These are phyloP conservation scores for Aegilops speltoides DNA, from an alignment of 176 grass and related monocot species.

Conservation along the genomic window DNA sequence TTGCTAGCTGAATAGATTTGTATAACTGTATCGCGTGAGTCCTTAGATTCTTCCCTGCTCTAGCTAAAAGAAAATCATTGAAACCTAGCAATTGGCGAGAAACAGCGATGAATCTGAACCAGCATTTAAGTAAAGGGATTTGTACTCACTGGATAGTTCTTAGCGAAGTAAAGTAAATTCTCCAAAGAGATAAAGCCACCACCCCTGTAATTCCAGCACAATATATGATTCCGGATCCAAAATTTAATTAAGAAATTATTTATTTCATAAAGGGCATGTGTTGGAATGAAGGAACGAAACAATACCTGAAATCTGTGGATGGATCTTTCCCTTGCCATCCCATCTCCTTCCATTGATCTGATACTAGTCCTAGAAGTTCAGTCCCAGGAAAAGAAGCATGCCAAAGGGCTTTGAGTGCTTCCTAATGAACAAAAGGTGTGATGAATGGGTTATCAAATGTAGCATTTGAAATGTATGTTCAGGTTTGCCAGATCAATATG, in stretches of 20 bases:
- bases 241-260: constrained; percentile 13
- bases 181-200: constrained; percentile 90
- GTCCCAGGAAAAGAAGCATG: constrained; percentile 63
- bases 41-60: neutral
- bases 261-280: neutral
- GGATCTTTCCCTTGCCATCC: constrained; percentile 91
- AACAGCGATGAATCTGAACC: neutral
- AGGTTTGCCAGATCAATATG: neutral
- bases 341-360: constrained; percentile 90
- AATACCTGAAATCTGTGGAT: constrained; percentile 80
- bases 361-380: constrained; percentile 62
- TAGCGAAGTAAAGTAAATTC: constrained; percentile 76
- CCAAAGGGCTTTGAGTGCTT: constrained; percentile 68
- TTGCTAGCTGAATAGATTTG: neutral
- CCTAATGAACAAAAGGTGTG: constrained; percentile 50
- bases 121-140: neutral
- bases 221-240: constrained; percentile 14
- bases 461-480: neutral
- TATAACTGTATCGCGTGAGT: neutral
- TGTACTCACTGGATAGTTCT: constrained; percentile 58
- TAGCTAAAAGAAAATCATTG: neutral
- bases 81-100: neutral
- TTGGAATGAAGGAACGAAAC: neutral
- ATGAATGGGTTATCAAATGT: constrained; percentile 11
- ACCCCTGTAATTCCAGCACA: constrained; percentile 53